A percentile compares a stretch with the other conserved stretches of the same genome.
phyloP scores from a whole-genome alignment of 768 basidiomycete genomes.

The Boletus huronensis region DNA sequence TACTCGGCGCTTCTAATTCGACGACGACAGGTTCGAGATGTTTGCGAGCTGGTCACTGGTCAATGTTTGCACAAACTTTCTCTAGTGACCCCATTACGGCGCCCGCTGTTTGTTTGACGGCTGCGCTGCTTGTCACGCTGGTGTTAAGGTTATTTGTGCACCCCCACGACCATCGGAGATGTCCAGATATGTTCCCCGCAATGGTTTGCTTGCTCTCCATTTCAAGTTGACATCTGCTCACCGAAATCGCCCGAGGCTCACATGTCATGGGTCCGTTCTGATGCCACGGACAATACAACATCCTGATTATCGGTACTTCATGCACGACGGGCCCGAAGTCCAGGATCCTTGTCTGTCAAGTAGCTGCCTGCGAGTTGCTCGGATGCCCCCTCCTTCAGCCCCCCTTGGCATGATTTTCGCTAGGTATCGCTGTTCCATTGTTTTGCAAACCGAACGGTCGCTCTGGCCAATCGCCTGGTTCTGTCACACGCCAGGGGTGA shows the following conservation, averaged over 20 bases:
- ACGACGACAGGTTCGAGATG: not conserved
- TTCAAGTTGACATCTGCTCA: not conserved
- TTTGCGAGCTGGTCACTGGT: not conserved
- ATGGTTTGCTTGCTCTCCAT: not conserved
- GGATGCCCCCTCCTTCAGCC: not conserved
- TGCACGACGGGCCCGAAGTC: conserved; percentile 3
- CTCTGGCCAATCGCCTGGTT: not conserved
- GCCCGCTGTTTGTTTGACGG: not conserved
- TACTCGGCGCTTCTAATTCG: not conserved
- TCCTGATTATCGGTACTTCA: not conserved
- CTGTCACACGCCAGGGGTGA: not conserved
- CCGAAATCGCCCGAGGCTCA: not conserved
- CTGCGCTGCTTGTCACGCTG: no score
- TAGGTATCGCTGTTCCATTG: not conserved
- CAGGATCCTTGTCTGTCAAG: not conserved
- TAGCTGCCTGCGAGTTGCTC: not conserved
- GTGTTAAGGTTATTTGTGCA: not conserved
- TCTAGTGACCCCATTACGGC: not conserved
- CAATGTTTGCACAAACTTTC: not conserved
- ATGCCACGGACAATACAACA: not conserved
- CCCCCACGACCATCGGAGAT: not conserved
- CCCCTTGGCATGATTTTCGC: not conserved
- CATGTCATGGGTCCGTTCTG: not conserved
- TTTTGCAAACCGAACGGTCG: not conserved
- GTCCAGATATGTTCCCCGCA: not conserved